These are phyloP conservation scores for Picea glauca DNA, from an alignment of 75 land plant genomes.

Conservation along the genomic window DNA sequence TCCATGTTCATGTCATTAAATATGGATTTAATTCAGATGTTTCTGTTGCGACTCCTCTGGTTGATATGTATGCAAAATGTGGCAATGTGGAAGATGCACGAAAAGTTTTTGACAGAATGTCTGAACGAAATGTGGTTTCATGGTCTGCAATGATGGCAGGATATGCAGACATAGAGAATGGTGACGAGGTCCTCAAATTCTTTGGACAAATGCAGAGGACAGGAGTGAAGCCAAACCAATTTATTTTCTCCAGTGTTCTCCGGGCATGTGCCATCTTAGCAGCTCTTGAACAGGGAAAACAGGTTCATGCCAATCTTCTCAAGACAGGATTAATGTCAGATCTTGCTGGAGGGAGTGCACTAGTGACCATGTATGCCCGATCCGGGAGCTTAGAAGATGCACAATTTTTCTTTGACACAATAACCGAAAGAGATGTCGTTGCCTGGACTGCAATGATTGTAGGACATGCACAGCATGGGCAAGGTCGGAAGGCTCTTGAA, in stretches of 20 bases:
- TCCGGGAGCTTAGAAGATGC: constrained; percentile 54
- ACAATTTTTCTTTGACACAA: constrained; percentile 25
- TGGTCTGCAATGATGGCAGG: constrained; percentile 36
- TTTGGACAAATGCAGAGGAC: constrained; percentile 26
- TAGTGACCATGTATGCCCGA: constrained; percentile 68
- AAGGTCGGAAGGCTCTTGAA: constrained; percentile 34
- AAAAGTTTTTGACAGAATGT: constrained; percentile 20
- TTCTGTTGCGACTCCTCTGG: constrained; percentile 18
- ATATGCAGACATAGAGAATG: constrained; percentile 25
- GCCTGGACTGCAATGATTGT: constrained; percentile 64
- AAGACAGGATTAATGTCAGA: constrained; percentile 35
- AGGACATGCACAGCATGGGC: constrained; percentile 55
- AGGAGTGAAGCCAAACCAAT: constrained; percentile 39
- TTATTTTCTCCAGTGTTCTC: constrained; percentile 45
- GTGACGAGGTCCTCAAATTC: constrained; percentile 20
- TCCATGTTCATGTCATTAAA: constrained; percentile 21
- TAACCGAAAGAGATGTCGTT: constrained; percentile 40
- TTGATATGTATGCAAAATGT: constrained; percentile 36
- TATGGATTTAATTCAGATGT: constrained; percentile 15
- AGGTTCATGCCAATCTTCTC: constrained; percentile 45
- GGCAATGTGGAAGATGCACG: constrained; percentile 21
- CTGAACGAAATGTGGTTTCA: constrained; percentile 21
- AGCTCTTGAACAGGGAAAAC: constrained; percentile 53
- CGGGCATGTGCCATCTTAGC: constrained; percentile 54
- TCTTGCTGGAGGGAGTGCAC: constrained; percentile 36